Evolutionary conservation across 208 protist species (phyloP), one percentile per base, ranked within the genome.

Genomic region (Endotrypanum monterogeii): DNA sequence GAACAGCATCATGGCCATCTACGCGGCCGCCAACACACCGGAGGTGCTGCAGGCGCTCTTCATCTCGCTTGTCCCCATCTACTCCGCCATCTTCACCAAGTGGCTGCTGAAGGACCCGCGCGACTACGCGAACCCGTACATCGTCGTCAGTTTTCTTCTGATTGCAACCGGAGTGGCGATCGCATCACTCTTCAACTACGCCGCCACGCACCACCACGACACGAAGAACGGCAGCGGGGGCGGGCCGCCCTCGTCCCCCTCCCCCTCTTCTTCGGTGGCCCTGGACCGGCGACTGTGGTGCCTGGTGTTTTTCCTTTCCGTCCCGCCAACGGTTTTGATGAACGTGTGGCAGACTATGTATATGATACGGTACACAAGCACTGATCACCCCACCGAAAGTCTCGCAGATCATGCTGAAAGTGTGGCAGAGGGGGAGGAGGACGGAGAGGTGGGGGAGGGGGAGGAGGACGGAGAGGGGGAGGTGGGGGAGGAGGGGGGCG

Each of bases 281-380:
- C 44, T 65, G 39, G 79, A 83, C 12, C 72, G 48, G 56, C 76
- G 46, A 20, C 28, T 81, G 9, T 96, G 89, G 89, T 85, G 86
- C 65, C 7, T 92, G 39, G 76, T 94, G 28, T 96, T 89, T 56
- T 93, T 91, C 39, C 54, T 93, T n/a, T 91, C 88, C 16, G 85
- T 94, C 0, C 85, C 87, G 4, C 84, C 84, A 16, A 89, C 74
- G 25, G 88, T 91, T 11, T 63, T 94, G 52, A 78, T 94, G 84
- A 94, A 96, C 63, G 79, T 90, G 39, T 81, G 76, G 76, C 92
- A 96, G 75, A 88, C 83, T 5, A 69, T 87, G 65, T 94, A 93
- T 73, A 93, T 94, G 88, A 78, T 89, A 50, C 70, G 79, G 23
- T 93, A 88, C 78, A 92, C 89, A 0, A 66, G 83, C 58, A 80